phyloP scores from a whole-genome alignment of 73 alveolate genomes.

The Stentor coeruleus region DNA sequence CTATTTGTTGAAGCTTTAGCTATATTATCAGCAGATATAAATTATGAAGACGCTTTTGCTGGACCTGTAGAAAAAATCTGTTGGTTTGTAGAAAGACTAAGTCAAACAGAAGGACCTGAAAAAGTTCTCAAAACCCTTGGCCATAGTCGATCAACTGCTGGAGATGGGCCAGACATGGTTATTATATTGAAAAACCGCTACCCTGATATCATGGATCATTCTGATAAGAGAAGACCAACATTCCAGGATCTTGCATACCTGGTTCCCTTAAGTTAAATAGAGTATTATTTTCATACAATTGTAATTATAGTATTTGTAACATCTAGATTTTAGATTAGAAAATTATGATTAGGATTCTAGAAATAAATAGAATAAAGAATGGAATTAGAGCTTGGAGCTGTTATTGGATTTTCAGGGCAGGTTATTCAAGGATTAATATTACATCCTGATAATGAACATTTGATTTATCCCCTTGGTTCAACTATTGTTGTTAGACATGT shows the following conservation, averaged over 20 bases:
- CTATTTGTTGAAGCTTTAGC: slow-evolving; percentile 71
- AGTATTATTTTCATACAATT: too few species aligned
- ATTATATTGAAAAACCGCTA: background rate
- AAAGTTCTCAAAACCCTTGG: slow-evolving; percentile 55
- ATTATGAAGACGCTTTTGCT: slow-evolving; percentile 52
- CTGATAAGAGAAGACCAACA: background rate
- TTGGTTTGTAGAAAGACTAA: slow-evolving; percentile 63
- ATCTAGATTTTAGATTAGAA: too few species aligned
- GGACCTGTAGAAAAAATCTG: slow-evolving; percentile 55
- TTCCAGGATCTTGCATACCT: slow-evolving; percentile 6
- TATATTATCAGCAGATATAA: slow-evolving; percentile 52
- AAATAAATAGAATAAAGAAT: too few species aligned
- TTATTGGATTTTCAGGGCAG: slow-evolving; percentile 60
- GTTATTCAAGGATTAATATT: slow-evolving; percentile 80
- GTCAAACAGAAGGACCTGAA: slow-evolving; percentile 58
- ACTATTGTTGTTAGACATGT: slow-evolving; percentile 90
- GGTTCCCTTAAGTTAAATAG: too few species aligned
- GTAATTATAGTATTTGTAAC: too few species aligned
- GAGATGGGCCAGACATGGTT: background rate
- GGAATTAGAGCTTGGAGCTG: slow-evolving; percentile 57
- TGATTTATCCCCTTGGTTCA: slow-evolving; percentile 89
- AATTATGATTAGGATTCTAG: too few species aligned
- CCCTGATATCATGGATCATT: background rate
- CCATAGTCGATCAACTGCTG: slow-evolving; percentile 2
- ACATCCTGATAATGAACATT: slow-evolving; percentile 93